These are phyloP conservation scores for Trametes hirsuta DNA, from an alignment of 1,284 basidiomycete genomes.

Conservation along the genomic window DNA sequence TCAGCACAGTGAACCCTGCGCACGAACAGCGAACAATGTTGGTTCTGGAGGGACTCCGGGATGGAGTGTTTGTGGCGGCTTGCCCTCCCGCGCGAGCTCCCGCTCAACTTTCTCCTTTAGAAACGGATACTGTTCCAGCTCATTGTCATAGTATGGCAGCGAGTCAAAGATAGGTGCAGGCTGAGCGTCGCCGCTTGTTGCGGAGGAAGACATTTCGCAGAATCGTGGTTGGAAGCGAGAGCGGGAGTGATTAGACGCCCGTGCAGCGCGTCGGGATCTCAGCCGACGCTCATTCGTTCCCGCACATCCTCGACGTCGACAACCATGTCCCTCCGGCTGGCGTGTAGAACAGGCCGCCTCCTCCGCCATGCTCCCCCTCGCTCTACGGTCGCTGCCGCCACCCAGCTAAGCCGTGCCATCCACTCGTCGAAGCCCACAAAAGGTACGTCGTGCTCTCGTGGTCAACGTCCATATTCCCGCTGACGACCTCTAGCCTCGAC, in stretches of 20 bases:
- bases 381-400: conserved; percentile 28
- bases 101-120: conserved; percentile 74
- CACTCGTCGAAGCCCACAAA: conserved; percentile 49
- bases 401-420: conserved; percentile 38
- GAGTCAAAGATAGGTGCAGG: conserved; percentile 67
- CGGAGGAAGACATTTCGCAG: conserved; percentile 23
- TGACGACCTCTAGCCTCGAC: conserved; percentile 52
- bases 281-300: conserved; percentile 11
- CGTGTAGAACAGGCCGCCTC: conserved; percentile 44
- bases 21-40: conserved; percentile 70
- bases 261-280: conserved; percentile 19
- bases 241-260: conserved; percentile 13
- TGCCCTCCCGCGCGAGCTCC: conserved; percentile 71
- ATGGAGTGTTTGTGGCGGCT: conserved; percentile 56
- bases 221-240: conserved; percentile 19
- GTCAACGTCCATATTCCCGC: conserved; percentile 3
- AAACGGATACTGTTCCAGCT: conserved; percentile 77
- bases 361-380: conserved; percentile 37
- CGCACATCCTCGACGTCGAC: conserved; percentile 30
- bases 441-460: conserved; percentile 42
- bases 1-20: conserved; percentile 1
- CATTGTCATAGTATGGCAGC: conserved; percentile 94
- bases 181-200: conserved; percentile 15
- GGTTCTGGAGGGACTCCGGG: conserved; percentile 72
- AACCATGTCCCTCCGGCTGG: conserved; percentile 58